Evolutionary conservation across 192 early-diverging fungal species (phyloP).

Genomic region (Umbelopsis vinacea): DNA sequence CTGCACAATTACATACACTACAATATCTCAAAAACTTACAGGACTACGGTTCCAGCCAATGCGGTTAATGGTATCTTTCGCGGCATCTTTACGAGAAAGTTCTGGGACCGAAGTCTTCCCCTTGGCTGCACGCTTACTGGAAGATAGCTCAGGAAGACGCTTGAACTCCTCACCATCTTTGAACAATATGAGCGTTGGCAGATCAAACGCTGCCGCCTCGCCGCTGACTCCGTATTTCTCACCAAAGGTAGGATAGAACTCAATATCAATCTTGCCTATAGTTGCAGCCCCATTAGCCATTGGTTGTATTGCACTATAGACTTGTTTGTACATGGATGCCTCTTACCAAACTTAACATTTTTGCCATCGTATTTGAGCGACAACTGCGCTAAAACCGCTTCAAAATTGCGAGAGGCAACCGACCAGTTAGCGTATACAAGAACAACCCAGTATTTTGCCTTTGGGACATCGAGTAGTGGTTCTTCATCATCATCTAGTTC

Average conservation of each 20-base stretch:
- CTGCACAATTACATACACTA: not conserved
- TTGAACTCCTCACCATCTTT: conserved; percentile 52
- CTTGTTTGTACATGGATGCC: not conserved
- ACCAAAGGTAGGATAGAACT: conserved; percentile 48
- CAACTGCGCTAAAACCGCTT: conserved; percentile 49
- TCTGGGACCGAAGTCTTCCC: not conserved
- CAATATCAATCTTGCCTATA: conserved; percentile 56
- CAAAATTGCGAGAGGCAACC: conserved; percentile 53
- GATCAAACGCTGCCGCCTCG: conserved; percentile 54
- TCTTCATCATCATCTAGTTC: conserved; percentile 39
- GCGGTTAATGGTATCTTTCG: conserved; percentile 42
- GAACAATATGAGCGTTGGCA: conserved; percentile 56
- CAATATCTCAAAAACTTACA: conserved; percentile 24
- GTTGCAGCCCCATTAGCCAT: not conserved
- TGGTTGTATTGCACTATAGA: not conserved
- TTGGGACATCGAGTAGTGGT: conserved; percentile 9
- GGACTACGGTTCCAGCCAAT: conserved; percentile 39
- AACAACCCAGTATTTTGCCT: conserved; percentile 56
- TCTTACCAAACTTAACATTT: conserved; percentile 36
- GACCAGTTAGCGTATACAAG: conserved; percentile 60
- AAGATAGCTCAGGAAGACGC: conserved; percentile 47
- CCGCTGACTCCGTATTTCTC: conserved; percentile 51
- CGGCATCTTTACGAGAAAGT: conserved; percentile 29
- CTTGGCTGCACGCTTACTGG: conserved; percentile 37
- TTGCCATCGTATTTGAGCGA: conserved; percentile 48